Evolutionary conservation across 345 rosid genomes (phyloP), one percentile per base, ranked within the genome.

Genomic region (Alliaria petiolata): DNA sequence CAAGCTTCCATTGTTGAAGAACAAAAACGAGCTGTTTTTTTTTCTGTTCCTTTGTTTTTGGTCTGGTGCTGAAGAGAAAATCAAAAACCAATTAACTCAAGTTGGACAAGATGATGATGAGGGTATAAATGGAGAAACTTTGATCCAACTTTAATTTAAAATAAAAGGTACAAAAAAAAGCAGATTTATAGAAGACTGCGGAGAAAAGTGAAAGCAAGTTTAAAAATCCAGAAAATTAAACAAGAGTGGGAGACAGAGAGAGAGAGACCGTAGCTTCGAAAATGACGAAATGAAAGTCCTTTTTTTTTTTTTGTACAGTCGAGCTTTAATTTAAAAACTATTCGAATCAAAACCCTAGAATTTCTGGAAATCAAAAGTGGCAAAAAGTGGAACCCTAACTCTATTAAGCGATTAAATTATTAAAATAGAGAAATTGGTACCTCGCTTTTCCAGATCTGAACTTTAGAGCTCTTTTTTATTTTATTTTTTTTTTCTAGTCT

Each of bases 141-240:
- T 69, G 62, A 50, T 10, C 6, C 62, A 19, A 75, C 75, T 80
- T 81, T 81, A 81, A 72, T 83, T 78, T 80, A 76, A 81, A 69
- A 50, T 62, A 28, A 45, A 73, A 68, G 49, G 80, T 10, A 56
- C 43, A 6, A 67, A 76, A 75, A 44, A 28, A 52, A 62, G 17
- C 82, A 69, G 85, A 86, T 80, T 85, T 85, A 81, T 40, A 86
- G 83, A 85, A 69, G 60, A 70, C 81, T 81, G 89, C 78, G 85
- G 42, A 78, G 2, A 65, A 85, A 83, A 81, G 83, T 44, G 76
- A 60, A 78, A 80, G 58, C 15, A 64, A n/a, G 39, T 55, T 62
- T 61, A 7, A 55, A 76, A 71, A 25, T 67, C 14, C 49, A 47
- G 22, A 40, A 59, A 61, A 0, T 9, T 0, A 6, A 69, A 67